Base-by-base conservation (phyloP, 2,329 filamentous ascomycete species). In the Fusarium armeniacum region DNA sequence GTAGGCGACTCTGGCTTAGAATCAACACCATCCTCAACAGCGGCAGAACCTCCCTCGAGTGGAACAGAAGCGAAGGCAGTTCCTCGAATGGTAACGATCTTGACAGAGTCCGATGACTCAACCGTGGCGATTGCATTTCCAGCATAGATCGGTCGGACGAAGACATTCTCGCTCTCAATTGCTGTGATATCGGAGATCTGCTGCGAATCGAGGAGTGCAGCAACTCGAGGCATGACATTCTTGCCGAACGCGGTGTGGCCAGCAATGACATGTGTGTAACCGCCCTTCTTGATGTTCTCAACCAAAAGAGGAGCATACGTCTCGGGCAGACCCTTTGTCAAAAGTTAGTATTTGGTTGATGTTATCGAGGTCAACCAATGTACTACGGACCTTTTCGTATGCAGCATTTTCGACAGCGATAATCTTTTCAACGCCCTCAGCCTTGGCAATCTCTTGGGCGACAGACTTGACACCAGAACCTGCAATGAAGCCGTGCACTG, bases 101-200 rank as follows among this genome's bases (percentile, higher is more conserved):
- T 99, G 79, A 93, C 88, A 18, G 86, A 78, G 77, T 99, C 96
- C 68, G 88, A 88, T 4, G 94, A 97, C 81, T 98, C 93, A 62
- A 99, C 94, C 12, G 96, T 99, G 36, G 97, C 89, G 77, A 99
- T 97, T 49, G 95, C 96, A 78, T 99, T 99, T 58, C 96, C 96
- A 61, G 96, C 96, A 80, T 99, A 99, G 77, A 99, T 98, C 30
- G 96, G 95, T 60, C 96, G 92, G 58, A 98, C 91, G 76, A 99
- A 99, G 15, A 93, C 98, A 80, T 95, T 94, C 80, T 97, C 94
- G 80, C 89, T 89, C 81, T 98, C 90, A 77, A 99, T 91, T 2
- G 82, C 86, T 20, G 90, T 98, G 72, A 98, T 92, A 79, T 99
- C 96, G 45, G 94, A 97, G 66, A 99, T 90, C 78, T 97, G 94